Evolutionary conservation across 352 stramenopile species (phyloP).

Genomic region (Globisporangium alternatum): DNA sequence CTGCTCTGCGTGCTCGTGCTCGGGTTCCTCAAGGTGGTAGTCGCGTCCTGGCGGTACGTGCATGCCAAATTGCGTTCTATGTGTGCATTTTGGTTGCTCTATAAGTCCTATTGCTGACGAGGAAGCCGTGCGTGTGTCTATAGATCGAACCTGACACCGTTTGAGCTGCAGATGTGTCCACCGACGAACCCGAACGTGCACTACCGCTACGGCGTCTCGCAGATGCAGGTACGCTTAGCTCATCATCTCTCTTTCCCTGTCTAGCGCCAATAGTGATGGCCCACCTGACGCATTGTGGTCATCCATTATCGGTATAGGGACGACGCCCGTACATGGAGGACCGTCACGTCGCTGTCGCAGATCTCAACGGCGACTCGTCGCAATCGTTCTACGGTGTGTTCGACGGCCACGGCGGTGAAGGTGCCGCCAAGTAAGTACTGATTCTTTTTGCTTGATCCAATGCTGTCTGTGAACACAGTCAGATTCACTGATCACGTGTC

Average conservation of each 20-base stretch:
- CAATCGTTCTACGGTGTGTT: conserved; percentile 93
- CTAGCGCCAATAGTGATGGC: background rate
- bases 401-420: conserved; percentile 90
- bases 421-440: conserved; percentile 78
- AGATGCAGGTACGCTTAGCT: conserved; percentile 52
- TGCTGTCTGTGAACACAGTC: conserved; percentile 4
- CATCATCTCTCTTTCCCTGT: background rate
- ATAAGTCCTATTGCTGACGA: background rate
- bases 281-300: background rate
- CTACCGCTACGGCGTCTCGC: conserved; percentile 79
- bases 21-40: conserved; percentile 55
- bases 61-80: background rate
- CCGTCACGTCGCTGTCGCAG: conserved; percentile 68
- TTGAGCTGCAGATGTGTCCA: conserved; percentile 69
- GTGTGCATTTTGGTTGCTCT: background rate
- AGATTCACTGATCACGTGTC: conserved; percentile 2
- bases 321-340: conserved; percentile 91
- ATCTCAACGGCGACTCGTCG: conserved; percentile 76
- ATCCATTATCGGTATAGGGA: conserved; percentile 27
- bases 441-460: background rate
- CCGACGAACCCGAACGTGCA: conserved; percentile 72
- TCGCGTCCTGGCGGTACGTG: conserved; percentile 50
- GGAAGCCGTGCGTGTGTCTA: background rate
- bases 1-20: conserved; percentile 56
- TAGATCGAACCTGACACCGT: conserved; percentile 46